Conservation (phyloP, 2,329 filamentous ascomycete genomes). For the Fusarium udum region DNA sequence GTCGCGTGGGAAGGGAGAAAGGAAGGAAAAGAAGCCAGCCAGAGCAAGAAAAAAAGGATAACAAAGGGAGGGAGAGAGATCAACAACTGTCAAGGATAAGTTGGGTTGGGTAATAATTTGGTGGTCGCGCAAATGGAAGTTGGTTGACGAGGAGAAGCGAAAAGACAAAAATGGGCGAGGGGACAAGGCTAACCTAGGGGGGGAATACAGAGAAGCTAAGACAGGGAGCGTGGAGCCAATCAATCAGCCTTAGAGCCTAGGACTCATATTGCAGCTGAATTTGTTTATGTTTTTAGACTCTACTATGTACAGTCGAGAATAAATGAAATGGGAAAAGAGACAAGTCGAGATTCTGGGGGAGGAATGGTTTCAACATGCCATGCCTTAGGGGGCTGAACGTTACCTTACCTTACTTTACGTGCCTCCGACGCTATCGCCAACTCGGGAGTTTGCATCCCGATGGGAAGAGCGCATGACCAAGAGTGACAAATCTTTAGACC, state of each 20-base stretch:
- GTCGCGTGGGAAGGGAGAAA: neutral
- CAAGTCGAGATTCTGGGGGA: slow-evolving; percentile 16
- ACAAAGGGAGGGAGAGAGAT: neutral
- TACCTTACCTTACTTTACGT: neutral
- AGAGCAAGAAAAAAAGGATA: neutral
- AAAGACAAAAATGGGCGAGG: slow-evolving; percentile 1
- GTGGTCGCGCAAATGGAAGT: slow-evolving; percentile 11
- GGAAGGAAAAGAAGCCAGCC: neutral
- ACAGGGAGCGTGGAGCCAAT: slow-evolving; percentile 19
- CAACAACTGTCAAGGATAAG: neutral
- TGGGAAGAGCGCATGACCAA: slow-evolving; percentile 2
- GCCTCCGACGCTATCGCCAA: slow-evolving; percentile 7
- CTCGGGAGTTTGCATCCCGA: slow-evolving; percentile 1
- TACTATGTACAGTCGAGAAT: neutral
- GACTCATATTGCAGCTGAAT: slow-evolving; percentile 1
- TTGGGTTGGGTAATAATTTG: slow-evolving; percentile 6
- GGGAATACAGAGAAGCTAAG: neutral
- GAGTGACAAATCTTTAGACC: neutral
- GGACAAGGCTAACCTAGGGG: slow-evolving; percentile 14
- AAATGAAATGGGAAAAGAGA: neutral
- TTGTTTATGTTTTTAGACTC: neutral
- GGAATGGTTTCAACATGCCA: slow-evolving; percentile 27
- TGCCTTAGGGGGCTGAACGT: neutral
- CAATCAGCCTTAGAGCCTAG: neutral
- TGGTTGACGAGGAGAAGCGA: slow-evolving; percentile 29